Base-by-base conservation (phyloP, 2,329 filamentous ascomycete species). In the Xylaria sp. region DNA sequence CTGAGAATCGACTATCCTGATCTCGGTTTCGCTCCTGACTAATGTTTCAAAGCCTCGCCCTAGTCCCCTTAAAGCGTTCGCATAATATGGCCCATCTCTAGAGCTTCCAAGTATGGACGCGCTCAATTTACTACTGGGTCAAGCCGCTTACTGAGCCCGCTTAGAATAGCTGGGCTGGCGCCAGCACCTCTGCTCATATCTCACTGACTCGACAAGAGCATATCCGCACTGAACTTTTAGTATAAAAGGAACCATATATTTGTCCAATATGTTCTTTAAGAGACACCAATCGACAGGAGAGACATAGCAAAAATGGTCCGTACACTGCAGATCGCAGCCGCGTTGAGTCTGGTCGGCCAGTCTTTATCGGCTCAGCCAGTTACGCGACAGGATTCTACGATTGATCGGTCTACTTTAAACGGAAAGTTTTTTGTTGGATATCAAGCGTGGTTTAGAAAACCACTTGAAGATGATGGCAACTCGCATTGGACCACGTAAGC, bases 391-490 rank as follows among this genome's bases (percentile, higher is more conserved):
- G 58, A 34, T 34, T 71, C 70, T 13, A 72, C 59, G 18, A 74
- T 76, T 48, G 74, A 76, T 50, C 70, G 71, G 51, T 75, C 75
- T 52, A 74, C 75, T 10, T 59, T 76, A 25, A 72, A 76, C 54
- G 74, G 74, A 4, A 74, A 76, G 20, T 68, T 76, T 32, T 75
- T 76, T 20, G 73, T 74, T 18, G 75, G 75, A 28, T 76, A 76
- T 41, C 74, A 76, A 61, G 75, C 71, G 28, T 76, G 75, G 75
- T 76, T 76, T 54, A 73, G 75, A 34, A 76, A 74, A 39, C 75
- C 75, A 6, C 10, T 57, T 2, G 73, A 74, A 41, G 73, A 74
- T 44, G 44, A 76, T 61, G 73, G 73, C 10, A 76, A 76, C 52
- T 76, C 73, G 20, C 75, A 76, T 66, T 76, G 75, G 75, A 74